phyloP scores from a whole-genome alignment of 129 eudicot species.

The Solidago caesia region DNA sequence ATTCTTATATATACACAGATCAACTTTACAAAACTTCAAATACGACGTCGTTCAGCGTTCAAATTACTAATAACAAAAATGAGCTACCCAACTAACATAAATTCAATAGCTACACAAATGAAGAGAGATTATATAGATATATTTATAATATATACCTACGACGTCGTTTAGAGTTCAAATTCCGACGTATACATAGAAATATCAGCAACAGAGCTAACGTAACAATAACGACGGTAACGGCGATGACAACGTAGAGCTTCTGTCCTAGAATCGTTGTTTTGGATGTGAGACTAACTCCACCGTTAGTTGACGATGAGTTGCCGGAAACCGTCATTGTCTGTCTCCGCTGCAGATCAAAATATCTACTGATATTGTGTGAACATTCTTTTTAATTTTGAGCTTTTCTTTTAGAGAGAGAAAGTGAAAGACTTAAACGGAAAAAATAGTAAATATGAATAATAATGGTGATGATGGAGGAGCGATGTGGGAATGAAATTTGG shows the following conservation, averaged over 20 bases:
- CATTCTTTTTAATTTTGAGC: neutral
- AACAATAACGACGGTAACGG: constrained; percentile 36
- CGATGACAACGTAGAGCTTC: constrained; percentile 59
- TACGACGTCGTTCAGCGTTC: too few species aligned
- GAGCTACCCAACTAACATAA: too few species aligned
- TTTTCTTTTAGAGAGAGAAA: constrained; percentile 19
- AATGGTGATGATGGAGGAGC: neutral
- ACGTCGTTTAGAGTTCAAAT: constrained; percentile 39
- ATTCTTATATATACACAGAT: too few species aligned
- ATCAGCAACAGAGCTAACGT: constrained; percentile 33
- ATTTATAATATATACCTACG: constrained; percentile 3
- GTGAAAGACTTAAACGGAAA: constrained; percentile 29
- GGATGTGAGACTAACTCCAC: constrained; percentile 30
- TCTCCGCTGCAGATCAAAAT: constrained; percentile 5
- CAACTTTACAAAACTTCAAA: too few species aligned
- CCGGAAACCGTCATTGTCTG: constrained; percentile 50
- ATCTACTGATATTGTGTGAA: neutral
- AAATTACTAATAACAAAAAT: too few species aligned
- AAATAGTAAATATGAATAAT: constrained; percentile 16
- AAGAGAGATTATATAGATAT: too few species aligned
- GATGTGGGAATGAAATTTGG: neutral
- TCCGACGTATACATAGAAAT: constrained; percentile 46
- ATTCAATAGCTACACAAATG: too few species aligned
- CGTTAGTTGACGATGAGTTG: constrained; percentile 25
- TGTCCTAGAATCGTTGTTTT: constrained; percentile 63